Percentiles rank a stretch among this genome's conserved stretches.
Evolutionary conservation across 2,329 filamentous ascomycete genomes (phyloP).

Genomic region (Cercospora beticola): DNA sequence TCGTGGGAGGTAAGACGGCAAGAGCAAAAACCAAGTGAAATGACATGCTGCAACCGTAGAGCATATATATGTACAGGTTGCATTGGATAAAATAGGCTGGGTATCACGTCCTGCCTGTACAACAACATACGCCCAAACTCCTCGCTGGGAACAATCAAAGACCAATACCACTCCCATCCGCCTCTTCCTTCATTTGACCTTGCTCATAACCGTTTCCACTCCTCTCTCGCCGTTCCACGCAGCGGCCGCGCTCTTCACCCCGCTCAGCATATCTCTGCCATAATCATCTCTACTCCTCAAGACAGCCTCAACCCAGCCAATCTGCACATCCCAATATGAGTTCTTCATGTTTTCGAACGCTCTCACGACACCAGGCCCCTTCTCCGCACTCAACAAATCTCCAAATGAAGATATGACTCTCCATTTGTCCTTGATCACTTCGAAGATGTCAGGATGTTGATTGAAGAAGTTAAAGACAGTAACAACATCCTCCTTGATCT

Average conservation of each 20-base stretch:
- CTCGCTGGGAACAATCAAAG: conserved; percentile 2
- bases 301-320: conserved; percentile 94
- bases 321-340: conserved; percentile 89
- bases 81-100: conserved; percentile 43
- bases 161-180: neutral
- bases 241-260: conserved; percentile 84
- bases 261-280: conserved; percentile 83
- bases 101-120: conserved; percentile 1
- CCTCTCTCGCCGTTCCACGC: conserved; percentile 79
- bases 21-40: neutral
- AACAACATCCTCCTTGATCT: conserved; percentile 88
- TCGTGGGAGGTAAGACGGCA: neutral
- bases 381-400: conserved; percentile 70
- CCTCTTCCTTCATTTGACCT: conserved; percentile 52
- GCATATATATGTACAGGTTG: conserved; percentile 39
- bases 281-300: conserved; percentile 87
- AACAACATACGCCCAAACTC: conserved; percentile 34
- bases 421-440: conserved; percentile 86
- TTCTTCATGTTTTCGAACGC: conserved; percentile 82
- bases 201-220: conserved; percentile 90
- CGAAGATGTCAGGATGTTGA: conserved; percentile 64
- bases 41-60: neutral
- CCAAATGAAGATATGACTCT: conserved; percentile 83
- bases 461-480: conserved; percentile 89
- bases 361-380: conserved; percentile 69